Percentiles rank a stretch among this genome's conserved stretches.
phyloP scores from a whole-genome alignment of 768 basidiomycete genomes.

The Xerocomellus dryophilus region DNA sequence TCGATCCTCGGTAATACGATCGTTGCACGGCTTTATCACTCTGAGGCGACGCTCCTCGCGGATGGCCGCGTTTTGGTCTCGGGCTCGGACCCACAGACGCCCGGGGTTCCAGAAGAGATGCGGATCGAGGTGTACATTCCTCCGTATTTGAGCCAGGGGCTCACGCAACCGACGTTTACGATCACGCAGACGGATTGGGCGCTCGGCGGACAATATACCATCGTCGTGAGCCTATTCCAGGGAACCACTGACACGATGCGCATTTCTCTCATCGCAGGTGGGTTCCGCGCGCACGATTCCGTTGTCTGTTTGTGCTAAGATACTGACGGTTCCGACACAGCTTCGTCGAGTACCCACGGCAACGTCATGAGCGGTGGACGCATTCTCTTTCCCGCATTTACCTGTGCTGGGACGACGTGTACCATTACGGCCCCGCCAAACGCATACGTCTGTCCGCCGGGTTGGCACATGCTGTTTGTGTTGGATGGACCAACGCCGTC shows the following conservation, averaged over 20 bases:
- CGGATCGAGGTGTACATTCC: constrained; percentile 81
- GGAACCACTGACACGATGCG: constrained; percentile 47
- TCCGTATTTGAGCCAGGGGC: constrained; percentile 71
- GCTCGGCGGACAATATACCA: constrained; percentile 51
- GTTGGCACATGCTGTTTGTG: constrained; percentile 74
- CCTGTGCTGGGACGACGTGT: constrained; percentile 65
- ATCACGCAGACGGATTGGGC: constrained; percentile 61
- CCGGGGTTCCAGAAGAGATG: constrained; percentile 69
- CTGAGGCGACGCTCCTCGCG: constrained; percentile 69
- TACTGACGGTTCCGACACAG: constrained; percentile 29
- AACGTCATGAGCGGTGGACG: constrained; percentile 69
- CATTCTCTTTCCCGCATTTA: constrained; percentile 70
- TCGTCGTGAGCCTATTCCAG: constrained; percentile 44
- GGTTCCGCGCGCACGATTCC: constrained; percentile 8
- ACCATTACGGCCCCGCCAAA: constrained; percentile 78
- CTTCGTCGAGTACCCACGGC: constrained; percentile 73
- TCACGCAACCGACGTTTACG: constrained; percentile 58
- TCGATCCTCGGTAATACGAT: constrained; percentile 66
- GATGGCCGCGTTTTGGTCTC: constrained; percentile 75
- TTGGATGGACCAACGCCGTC: constrained; percentile 79
- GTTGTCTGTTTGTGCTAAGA: background rate
- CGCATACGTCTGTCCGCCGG: constrained; percentile 63
- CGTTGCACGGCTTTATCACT: constrained; percentile 76
- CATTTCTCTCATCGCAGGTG: constrained; percentile 64
- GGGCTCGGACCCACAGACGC: constrained; percentile 69